Percentiles rank a stretch among this genome's conserved stretches.
Evolutionary conservation across 2,329 filamentous ascomycete species (phyloP).

Genomic region (Aspergillus eucalypticola): DNA sequence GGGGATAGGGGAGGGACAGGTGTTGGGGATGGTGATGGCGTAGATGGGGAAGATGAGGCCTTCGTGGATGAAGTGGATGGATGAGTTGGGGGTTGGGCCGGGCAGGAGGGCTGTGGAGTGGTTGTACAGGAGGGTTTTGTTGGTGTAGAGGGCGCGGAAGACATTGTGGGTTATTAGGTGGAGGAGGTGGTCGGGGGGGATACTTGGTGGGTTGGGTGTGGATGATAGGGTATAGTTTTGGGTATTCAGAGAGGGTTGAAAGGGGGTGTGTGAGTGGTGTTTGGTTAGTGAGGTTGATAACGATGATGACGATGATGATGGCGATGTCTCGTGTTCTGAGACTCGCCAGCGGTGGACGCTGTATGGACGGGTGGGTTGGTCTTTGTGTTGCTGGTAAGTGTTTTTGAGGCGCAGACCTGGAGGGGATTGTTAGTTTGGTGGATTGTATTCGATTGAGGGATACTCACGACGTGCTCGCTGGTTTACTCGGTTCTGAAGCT

Average conservation of each 20-base stretch:
- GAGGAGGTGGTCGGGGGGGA: constrained; percentile 23
- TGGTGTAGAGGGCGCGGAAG: constrained; percentile 25
- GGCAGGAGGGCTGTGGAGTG: constrained; percentile 3
- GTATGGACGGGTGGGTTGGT: not conserved
- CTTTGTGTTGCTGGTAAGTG: not conserved
- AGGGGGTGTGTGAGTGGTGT: not conserved
- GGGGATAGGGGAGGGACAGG: constrained; percentile 11
- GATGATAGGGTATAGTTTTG: no score
- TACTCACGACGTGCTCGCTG: constrained; percentile 18
- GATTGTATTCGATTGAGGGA: no score
- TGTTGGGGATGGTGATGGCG: constrained; percentile 10
- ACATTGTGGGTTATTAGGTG: constrained; percentile 30
- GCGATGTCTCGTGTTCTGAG: not conserved
- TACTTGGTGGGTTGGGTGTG: no score
- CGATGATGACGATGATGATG: not conserved
- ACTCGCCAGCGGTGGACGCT: constrained; percentile 17
- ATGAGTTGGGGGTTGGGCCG: not conserved
- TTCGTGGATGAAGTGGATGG: not conserved
- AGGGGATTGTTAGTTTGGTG: not conserved
- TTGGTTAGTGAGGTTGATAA: not conserved
- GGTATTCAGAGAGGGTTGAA: no score
- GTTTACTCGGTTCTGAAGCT: constrained; percentile 17
- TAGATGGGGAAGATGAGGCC: constrained; percentile 3
- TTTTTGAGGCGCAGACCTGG: constrained; percentile 11
- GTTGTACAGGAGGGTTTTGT: constrained; percentile 22